Conservation (phyloP, 768 basidiomycete genomes). For the Rhodotorula sphaerocarpa region DNA sequence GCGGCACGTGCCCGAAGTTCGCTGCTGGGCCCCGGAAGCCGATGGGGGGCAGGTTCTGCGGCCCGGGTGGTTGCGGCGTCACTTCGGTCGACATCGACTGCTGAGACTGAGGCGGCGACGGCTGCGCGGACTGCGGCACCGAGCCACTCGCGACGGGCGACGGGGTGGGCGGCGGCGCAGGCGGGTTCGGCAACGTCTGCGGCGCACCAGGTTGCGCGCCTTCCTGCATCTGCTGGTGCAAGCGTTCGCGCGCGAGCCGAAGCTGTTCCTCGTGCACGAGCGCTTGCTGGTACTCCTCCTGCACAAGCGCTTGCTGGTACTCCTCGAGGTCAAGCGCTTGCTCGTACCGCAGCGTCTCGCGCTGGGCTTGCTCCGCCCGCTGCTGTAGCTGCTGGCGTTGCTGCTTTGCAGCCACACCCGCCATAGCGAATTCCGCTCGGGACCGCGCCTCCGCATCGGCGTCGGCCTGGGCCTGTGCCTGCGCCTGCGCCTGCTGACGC, state of each 20-base stretch:
- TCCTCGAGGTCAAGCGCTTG: constrained; percentile 17
- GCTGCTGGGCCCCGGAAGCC: no score
- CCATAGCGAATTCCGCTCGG: no score
- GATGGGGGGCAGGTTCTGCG: not conserved
- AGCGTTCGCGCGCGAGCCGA: constrained; percentile 16
- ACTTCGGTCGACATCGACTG: not conserved
- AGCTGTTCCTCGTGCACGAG: constrained; percentile 22
- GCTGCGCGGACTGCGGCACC: not conserved
- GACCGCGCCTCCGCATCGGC: constrained; percentile 6
- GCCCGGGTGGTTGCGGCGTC: constrained; percentile 3
- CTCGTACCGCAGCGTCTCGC: constrained; percentile 11
- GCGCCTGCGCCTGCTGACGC: constrained; percentile 9
- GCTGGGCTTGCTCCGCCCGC: constrained; percentile 5
- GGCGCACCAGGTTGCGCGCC: constrained; percentile 9
- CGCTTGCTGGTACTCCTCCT: constrained; percentile 19
- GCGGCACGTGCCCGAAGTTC: not conserved
- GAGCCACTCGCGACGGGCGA: not conserved
- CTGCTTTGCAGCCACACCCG: no score
- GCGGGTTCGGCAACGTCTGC: constrained; percentile 23
- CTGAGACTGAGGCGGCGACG: not conserved
- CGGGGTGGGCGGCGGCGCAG: not conserved
- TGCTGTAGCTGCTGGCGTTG: constrained; percentile 16
- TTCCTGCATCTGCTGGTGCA: constrained; percentile 29
- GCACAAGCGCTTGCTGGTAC: constrained; percentile 13
- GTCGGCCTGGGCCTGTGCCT: not conserved